Evolutionary conservation across 192 early-diverging fungal species (phyloP).

Genomic region (Coemansia sp.): DNA sequence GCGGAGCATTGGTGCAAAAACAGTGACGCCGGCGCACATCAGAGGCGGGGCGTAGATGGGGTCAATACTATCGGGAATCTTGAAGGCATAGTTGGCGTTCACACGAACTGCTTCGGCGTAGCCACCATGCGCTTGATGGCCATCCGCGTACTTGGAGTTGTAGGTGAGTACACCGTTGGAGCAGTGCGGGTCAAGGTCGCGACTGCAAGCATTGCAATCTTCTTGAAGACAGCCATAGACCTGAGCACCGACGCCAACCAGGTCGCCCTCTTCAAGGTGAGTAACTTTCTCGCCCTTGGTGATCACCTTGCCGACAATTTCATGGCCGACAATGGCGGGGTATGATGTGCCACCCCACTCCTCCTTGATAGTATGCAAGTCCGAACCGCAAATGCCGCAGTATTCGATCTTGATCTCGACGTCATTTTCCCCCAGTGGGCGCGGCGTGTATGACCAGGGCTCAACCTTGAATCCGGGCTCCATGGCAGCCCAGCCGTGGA

Average conservation of each 20-base stretch:
- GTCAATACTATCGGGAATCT: constrained; percentile 56
- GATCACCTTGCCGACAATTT: constrained; percentile 64
- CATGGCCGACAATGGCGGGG: constrained; percentile 64
- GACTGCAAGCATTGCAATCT: constrained; percentile 56
- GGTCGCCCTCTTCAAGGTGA: constrained; percentile 58
- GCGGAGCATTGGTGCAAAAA: constrained; percentile 67
- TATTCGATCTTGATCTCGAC: constrained; percentile 74
- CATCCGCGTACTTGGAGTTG: constrained; percentile 57
- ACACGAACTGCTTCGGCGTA: constrained; percentile 64
- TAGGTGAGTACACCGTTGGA: constrained; percentile 50
- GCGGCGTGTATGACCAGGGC: constrained; percentile 58
- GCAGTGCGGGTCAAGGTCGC: constrained; percentile 49
- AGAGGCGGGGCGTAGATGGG: constrained; percentile 66
- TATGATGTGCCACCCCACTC: constrained; percentile 57
- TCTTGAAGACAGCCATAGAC: constrained; percentile 56
- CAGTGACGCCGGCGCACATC: constrained; percentile 80
- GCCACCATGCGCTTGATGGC: constrained; percentile 57
- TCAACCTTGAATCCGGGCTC: constrained; percentile 35
- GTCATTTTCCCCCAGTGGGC: constrained; percentile 59
- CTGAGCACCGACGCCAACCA: constrained; percentile 68
- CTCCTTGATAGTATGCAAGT: constrained; percentile 66
- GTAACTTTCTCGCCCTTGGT: constrained; percentile 59
- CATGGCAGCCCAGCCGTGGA: constrained; percentile 50
- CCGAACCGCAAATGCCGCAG: constrained; percentile 77
- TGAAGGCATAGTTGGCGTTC: constrained; percentile 63